Evolutionary conservation across 768 basidiomycete genomes (phyloP).

Genomic region (Lepiota brunneoincarnata): DNA sequence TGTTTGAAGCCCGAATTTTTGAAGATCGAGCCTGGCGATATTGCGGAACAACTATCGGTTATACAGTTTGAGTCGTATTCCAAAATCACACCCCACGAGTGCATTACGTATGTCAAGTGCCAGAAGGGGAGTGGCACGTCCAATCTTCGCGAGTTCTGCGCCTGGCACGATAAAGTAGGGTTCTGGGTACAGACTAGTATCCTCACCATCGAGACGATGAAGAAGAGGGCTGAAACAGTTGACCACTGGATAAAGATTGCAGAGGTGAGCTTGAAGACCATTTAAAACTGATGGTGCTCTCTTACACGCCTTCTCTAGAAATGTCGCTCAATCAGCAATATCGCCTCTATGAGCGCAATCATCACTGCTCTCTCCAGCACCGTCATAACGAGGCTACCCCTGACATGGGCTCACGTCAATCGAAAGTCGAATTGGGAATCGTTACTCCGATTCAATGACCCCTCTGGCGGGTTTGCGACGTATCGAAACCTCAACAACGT

Average conservation of each 20-base stretch:
- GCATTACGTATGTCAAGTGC: slow-evolving; percentile 57
- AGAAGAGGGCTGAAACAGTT: slow-evolving; percentile 54
- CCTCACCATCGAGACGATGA: slow-evolving; percentile 46
- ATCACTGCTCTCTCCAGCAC: slow-evolving; percentile 60
- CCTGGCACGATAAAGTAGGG: slow-evolving; percentile 59
- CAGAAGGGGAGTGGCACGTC: slow-evolving; percentile 34
- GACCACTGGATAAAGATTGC: slow-evolving; percentile 80
- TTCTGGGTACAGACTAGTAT: slow-evolving; percentile 69
- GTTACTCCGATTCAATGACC: slow-evolving; percentile 56
- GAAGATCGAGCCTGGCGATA: slow-evolving; percentile 60
- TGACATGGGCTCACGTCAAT: slow-evolving; percentile 67
- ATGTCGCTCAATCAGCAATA: slow-evolving; percentile 63
- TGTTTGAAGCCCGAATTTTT: slow-evolving; percentile 58
- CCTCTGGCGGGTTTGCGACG: slow-evolving; percentile 52
- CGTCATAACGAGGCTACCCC: slow-evolving; percentile 51
- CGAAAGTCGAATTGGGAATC: slow-evolving; percentile 49
- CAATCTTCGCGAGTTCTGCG: slow-evolving; percentile 52
- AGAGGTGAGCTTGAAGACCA: slow-evolving; percentile 46
- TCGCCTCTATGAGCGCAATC: slow-evolving; percentile 66
- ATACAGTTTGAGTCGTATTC: slow-evolving; percentile 68
- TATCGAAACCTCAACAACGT: slow-evolving; percentile 48
- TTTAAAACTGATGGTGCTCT: neutral
- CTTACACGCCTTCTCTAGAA: slow-evolving; percentile 38
- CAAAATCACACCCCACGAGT: slow-evolving; percentile 72
- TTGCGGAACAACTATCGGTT: slow-evolving; percentile 83